These are phyloP conservation scores for Ustilago cynodontis DNA, from an alignment of 1,284 basidiomycete species.

Conservation along the genomic window DNA sequence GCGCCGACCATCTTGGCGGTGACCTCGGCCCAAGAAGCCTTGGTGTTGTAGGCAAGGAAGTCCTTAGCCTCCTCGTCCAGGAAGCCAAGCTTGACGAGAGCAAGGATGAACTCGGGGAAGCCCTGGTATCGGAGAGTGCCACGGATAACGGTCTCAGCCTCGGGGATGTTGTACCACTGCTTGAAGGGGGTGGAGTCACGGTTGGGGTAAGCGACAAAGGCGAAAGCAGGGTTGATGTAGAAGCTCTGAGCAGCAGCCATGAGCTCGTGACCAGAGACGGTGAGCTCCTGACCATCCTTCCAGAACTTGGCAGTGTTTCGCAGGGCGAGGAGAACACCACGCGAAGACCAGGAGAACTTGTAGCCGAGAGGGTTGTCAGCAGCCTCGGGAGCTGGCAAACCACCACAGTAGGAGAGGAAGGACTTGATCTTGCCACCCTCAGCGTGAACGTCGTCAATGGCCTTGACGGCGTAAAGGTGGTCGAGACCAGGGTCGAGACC, in stretches of 20 bases:
- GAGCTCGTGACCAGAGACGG: slow-evolving; percentile 65
- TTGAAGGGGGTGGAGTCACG: slow-evolving; percentile 91
- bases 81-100: slow-evolving; percentile 89
- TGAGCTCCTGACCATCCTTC: slow-evolving; percentile 59
- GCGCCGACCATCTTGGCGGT: slow-evolving; percentile 84
- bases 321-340: slow-evolving; percentile 93
- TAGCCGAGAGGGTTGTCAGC: slow-evolving; percentile 96
- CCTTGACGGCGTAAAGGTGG: slow-evolving; percentile 96
- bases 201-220: slow-evolving; percentile 98
- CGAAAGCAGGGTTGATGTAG: slow-evolving; percentile 94
- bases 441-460: slow-evolving; percentile 90
- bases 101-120: slow-evolving; percentile 96
- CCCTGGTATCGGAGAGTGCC: slow-evolving; percentile 97
- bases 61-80: slow-evolving; percentile 82
- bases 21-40: slow-evolving; percentile 75
- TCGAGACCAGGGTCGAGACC: slow-evolving; percentile 97
- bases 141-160: slow-evolving; percentile 90
- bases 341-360: slow-evolving; percentile 99
- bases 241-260: slow-evolving; percentile 81
- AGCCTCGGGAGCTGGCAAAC: slow-evolving; percentile 89
- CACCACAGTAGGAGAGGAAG: slow-evolving; percentile 97
- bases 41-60: slow-evolving; percentile 73
- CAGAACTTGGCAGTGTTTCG: slow-evolving; percentile 88
- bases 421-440: slow-evolving; percentile 91
- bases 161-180: slow-evolving; percentile 87